Conservation (phyloP, 441 rosid species). For the Capsella rubella region DNA sequence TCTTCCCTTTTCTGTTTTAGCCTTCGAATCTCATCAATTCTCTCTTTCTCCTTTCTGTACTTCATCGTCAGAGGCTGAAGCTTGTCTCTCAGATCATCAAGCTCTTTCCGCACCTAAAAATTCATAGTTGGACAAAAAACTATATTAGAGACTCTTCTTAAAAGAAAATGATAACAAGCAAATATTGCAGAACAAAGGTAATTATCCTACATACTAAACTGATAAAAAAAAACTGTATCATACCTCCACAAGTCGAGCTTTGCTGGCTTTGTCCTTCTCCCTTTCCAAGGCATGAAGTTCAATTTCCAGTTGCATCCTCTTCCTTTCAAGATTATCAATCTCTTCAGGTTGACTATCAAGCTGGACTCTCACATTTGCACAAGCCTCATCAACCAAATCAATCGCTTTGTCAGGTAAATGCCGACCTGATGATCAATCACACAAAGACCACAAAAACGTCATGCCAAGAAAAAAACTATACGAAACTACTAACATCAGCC, state of each 20-base stretch:
- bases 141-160: neutral
- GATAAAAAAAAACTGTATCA: slow-evolving; percentile 27
- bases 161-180: neutral
- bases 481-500: neutral
- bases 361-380: slow-evolving; percentile 85
- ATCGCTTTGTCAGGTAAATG: slow-evolving; percentile 97
- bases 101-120: slow-evolving; percentile 81
- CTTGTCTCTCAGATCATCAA: slow-evolving; percentile 89
- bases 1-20: slow-evolving; percentile 90
- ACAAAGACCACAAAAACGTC: slow-evolving; percentile 15
- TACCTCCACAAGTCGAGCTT: slow-evolving; percentile 87
- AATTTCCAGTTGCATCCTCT: slow-evolving; percentile 84
- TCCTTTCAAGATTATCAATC: slow-evolving; percentile 89
- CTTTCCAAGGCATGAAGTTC: slow-evolving; percentile 92
- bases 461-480: slow-evolving; percentile 8
- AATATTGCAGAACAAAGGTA: neutral
- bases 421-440: slow-evolving; percentile 55
- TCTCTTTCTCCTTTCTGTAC: slow-evolving; percentile 83
- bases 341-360: slow-evolving; percentile 97
- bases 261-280: slow-evolving; percentile 96
- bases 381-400: slow-evolving; percentile 95
- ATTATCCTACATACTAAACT: neutral
- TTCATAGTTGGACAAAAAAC: neutral
- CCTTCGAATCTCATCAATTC: slow-evolving; percentile 84
- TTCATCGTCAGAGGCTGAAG: slow-evolving; percentile 94